phyloP scores from a whole-genome alignment of 148 eudicot genomes.

The Rhododendron griersonianum region DNA sequence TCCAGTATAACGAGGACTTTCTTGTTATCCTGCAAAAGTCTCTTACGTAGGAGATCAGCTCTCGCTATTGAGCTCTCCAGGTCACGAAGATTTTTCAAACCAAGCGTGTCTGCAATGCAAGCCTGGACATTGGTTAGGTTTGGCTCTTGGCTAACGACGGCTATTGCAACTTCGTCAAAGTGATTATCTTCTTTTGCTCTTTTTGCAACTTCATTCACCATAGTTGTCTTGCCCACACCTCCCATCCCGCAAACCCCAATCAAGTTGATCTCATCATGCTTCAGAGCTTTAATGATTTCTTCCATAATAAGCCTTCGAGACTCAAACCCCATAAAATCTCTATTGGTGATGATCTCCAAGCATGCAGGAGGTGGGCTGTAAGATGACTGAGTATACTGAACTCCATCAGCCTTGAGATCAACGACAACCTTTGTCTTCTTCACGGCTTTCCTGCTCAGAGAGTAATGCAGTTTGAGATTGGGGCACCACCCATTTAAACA shows the following conservation, averaged over 20 bases:
- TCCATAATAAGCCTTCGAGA: neutral
- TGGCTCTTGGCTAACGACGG: neutral
- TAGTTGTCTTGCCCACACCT: neutral
- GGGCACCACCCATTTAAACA: no score
- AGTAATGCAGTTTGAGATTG: no score
- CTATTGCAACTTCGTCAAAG: neutral
- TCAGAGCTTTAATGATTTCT: neutral
- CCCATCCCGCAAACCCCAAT: neutral
- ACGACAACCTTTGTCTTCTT: neutral
- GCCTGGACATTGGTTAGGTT: neutral
- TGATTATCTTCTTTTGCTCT: neutral
- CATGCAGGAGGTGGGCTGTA: no score
- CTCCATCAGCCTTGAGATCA: neutral
- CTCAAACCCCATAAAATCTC: neutral
- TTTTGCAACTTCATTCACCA: neutral
- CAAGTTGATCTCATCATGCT: neutral
- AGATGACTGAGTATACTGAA: no score
- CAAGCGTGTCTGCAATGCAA: neutral
- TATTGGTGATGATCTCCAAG: no score
- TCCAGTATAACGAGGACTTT: conserved; percentile 33
- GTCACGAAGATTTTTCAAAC: neutral
- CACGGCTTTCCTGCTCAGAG: neutral
- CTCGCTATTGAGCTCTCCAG: conserved; percentile 1
- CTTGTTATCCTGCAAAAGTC: conserved; percentile 19
- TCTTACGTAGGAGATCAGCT: conserved; percentile 24